Evolutionary conservation across 148 eudicot species (phyloP).

Genomic region (Cornus suecica): DNA sequence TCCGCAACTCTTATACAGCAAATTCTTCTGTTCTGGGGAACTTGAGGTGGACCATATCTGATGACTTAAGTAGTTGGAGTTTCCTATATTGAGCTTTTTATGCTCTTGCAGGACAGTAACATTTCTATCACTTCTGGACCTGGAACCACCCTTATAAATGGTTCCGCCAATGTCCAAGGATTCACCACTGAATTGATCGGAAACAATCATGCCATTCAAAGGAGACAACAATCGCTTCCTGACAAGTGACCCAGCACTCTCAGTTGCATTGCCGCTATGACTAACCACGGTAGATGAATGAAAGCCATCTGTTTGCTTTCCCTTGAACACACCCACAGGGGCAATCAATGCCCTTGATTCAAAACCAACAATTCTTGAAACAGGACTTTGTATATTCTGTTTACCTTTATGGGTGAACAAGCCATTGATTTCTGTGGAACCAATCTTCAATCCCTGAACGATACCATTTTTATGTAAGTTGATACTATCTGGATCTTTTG

Average conservation of each 20-base stretch:
- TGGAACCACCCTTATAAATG: conserved; percentile 8
- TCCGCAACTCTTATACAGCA: conserved; percentile 18
- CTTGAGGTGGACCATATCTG: conserved; percentile 29
- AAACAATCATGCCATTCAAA: conserved; percentile 31
- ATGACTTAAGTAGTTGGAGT: conserved; percentile 19
- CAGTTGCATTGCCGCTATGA: conserved; percentile 19
- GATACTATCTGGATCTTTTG: conserved; percentile 23
- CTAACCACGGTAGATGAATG: conserved; percentile 28
- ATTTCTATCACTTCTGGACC: conserved; percentile 10
- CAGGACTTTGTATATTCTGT: conserved; percentile 38
- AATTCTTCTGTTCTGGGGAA: conserved; percentile 30
- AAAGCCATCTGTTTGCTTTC: conserved; percentile 10
- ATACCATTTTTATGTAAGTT: conserved; percentile 26
- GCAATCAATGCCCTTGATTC: conserved; percentile 30
- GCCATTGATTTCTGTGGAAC: conserved; percentile 22
- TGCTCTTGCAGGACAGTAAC: conserved; percentile 30
- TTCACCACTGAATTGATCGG: conserved; percentile 42
- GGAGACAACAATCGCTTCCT: conserved; percentile 65
- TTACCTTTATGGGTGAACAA: conserved; percentile 25
- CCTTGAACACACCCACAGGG: conserved; percentile 12
- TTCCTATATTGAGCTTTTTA: conserved; percentile 41
- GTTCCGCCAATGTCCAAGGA: conserved; percentile 31
- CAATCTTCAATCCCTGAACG: conserved; percentile 25
- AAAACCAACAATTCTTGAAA: conserved; percentile 66
- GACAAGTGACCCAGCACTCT: conserved; percentile 25